Conservation (phyloP, 768 basidiomycete species). For the Rhizopogon salebrosus region DNA sequence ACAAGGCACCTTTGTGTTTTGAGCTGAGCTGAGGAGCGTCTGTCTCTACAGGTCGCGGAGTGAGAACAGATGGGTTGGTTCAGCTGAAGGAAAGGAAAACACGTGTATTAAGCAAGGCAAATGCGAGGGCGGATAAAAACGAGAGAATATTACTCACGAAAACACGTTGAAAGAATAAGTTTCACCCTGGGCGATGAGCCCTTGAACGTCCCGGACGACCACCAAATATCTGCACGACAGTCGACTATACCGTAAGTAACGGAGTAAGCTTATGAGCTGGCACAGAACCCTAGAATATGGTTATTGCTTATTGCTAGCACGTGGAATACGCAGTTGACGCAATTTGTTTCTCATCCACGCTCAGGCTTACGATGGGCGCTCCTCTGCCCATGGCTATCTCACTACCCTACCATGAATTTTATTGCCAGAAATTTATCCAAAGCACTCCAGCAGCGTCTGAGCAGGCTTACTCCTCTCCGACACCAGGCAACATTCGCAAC, state of each 20-base stretch:
- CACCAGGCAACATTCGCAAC: not conserved
- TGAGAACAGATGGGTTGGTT: constrained; percentile 32
- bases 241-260: too few species aligned
- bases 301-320: too few species aligned
- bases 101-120: constrained; percentile 42
- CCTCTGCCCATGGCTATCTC: not conserved
- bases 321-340: too few species aligned
- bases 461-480: not conserved
- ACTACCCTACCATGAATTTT: not conserved
- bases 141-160: constrained; percentile 10
- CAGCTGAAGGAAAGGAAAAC: constrained; percentile 32
- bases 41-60: constrained; percentile 21
- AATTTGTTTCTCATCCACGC: too few species aligned
- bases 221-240: too few species aligned
- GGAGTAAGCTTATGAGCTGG: too few species aligned
- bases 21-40: not conserved
- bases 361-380: constrained; percentile 13
- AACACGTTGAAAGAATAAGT: not conserved
- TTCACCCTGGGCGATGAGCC: constrained; percentile 11
- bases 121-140: constrained; percentile 11
- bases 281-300: too few species aligned
- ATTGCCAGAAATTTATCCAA: not conserved
- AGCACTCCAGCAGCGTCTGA: not conserved
- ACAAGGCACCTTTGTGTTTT: not conserved
- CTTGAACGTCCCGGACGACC: constrained; percentile 8